phyloP scores from a whole-genome alignment of 2,329 filamentous ascomycete genomes.

The Penicillium sp. region DNA sequence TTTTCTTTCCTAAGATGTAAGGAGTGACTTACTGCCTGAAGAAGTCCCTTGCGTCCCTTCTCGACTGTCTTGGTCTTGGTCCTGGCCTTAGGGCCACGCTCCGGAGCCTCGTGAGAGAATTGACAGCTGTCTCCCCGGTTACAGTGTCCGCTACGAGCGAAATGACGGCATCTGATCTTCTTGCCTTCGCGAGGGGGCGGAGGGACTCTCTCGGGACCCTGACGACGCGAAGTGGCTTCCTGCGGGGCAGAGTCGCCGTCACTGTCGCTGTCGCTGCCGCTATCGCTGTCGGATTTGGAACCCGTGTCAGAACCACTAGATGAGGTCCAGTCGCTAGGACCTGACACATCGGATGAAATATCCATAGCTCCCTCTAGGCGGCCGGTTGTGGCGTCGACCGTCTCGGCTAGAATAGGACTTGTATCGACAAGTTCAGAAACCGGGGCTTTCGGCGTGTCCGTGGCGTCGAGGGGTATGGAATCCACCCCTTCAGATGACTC shows the following conservation, averaged over 20 bases:
- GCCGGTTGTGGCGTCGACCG: not conserved
- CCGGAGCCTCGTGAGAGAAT: constrained; percentile 39
- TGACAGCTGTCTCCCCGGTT: constrained; percentile 41
- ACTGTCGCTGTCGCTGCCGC: constrained; percentile 22
- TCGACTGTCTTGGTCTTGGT: constrained; percentile 21
- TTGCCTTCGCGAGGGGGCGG: constrained; percentile 36
- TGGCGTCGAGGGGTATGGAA: not conserved
- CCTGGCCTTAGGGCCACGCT: constrained; percentile 29
- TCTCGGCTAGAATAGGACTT: constrained; percentile 1
- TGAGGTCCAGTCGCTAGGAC: constrained; percentile 38
- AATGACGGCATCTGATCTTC: constrained; percentile 38
- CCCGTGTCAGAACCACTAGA: constrained; percentile 31
- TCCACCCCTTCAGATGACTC: not conserved
- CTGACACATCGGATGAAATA: constrained; percentile 17
- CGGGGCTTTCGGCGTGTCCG: not conserved
- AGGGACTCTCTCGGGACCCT: constrained; percentile 38
- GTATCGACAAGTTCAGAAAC: not conserved
- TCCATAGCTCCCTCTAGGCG: constrained; percentile 11
- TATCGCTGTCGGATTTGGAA: constrained; percentile 22
- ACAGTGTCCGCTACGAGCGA: constrained; percentile 41
- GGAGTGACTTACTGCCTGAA: constrained; percentile 37
- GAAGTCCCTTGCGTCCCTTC: constrained; percentile 40
- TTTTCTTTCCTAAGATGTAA: not conserved
- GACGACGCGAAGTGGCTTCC: constrained; percentile 38
- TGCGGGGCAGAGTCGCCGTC: constrained; percentile 40